Evolutionary conservation across 805 yeast species (phyloP).

Genomic region (Candida yuanshanica): DNA sequence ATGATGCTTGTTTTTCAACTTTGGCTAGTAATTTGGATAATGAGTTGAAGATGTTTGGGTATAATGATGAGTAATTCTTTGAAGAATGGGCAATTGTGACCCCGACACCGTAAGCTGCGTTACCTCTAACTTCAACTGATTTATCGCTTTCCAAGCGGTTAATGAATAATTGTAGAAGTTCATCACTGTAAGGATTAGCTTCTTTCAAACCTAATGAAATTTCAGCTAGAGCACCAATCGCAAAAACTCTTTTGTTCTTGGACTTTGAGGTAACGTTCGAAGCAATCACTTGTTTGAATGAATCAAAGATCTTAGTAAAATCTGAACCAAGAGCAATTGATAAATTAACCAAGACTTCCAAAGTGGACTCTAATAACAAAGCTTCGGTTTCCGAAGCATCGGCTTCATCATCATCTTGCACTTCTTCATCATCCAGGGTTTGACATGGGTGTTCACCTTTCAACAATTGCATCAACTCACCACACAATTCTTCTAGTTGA

Average conservation of each 20-base stretch:
- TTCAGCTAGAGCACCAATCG: slow-evolving; percentile 90
- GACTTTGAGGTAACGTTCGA: slow-evolving; percentile 56
- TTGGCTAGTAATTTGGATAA: slow-evolving; percentile 69
- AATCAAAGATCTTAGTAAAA: slow-evolving; percentile 64
- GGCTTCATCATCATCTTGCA: slow-evolving; percentile 48
- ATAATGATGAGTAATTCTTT: slow-evolving; percentile 45
- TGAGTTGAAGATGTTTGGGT: slow-evolving; percentile 61
- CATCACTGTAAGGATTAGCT: slow-evolving; percentile 59
- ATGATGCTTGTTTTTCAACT: slow-evolving; percentile 64
- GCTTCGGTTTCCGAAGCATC: slow-evolving; percentile 59
- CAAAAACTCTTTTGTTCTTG: slow-evolving; percentile 70
- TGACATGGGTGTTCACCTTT: slow-evolving; percentile 84
- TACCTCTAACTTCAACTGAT: slow-evolving; percentile 85
- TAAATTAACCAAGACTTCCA: slow-evolving; percentile 78
- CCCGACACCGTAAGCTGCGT: slow-evolving; percentile 96
- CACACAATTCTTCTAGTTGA: slow-evolving; percentile 62
- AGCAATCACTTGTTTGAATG: slow-evolving; percentile 62
- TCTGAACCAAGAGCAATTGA: slow-evolving; percentile 75
- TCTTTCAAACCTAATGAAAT: slow-evolving; percentile 69
- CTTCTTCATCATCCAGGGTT: slow-evolving; percentile 65
- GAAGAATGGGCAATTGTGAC: slow-evolving; percentile 47
- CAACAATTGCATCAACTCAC: slow-evolving; percentile 64
- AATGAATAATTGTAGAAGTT: slow-evolving; percentile 64
- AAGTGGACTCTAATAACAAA: slow-evolving; percentile 73
- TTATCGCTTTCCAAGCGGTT: slow-evolving; percentile 67